phyloP scores from a whole-genome alignment of 2,329 filamentous ascomycete species.

The Neurospora sp. region DNA sequence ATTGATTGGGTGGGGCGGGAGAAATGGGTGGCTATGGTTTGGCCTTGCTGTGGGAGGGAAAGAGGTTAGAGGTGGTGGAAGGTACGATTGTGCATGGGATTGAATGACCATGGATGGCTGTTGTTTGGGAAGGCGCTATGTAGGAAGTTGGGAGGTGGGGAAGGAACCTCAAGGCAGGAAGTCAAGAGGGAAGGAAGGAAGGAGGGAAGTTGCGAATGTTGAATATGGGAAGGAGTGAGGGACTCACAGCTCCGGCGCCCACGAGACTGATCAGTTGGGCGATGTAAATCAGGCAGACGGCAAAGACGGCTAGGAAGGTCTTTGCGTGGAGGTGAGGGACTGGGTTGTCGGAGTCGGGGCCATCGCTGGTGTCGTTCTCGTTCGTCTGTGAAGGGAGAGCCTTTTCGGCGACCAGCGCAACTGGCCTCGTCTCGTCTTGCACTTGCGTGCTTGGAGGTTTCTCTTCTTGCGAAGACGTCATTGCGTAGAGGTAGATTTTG shows the following conservation, averaged over 20 bases:
- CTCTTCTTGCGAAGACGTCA: neutral
- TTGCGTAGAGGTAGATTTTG: neutral
- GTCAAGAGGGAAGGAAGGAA: no score
- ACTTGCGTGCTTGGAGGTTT: neutral
- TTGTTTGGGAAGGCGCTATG: no score
- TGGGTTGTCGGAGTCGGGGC: neutral
- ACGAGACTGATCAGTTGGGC: constrained; percentile 26
- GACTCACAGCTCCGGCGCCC: constrained; percentile 25
- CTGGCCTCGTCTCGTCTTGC: neutral
- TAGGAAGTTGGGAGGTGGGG: neutral
- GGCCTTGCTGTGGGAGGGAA: constrained; percentile 20
- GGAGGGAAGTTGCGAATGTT: neutral
- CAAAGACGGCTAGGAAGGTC: constrained; percentile 22
- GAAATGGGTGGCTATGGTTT: constrained; percentile 23
- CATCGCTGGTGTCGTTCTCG: neutral
- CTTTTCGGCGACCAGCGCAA: neutral
- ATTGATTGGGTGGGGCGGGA: constrained; percentile 14
- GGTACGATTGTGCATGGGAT: no score
- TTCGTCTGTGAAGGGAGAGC: neutral
- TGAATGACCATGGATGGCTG: no score
- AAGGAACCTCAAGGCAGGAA: no score
- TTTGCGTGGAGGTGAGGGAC: constrained; percentile 8
- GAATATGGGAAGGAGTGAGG: neutral
- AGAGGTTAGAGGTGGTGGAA: neutral
- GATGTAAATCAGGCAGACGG: constrained; percentile 27